Conservation (phyloP, 345 rosid genomes). For the Salix arbutifolia region DNA sequence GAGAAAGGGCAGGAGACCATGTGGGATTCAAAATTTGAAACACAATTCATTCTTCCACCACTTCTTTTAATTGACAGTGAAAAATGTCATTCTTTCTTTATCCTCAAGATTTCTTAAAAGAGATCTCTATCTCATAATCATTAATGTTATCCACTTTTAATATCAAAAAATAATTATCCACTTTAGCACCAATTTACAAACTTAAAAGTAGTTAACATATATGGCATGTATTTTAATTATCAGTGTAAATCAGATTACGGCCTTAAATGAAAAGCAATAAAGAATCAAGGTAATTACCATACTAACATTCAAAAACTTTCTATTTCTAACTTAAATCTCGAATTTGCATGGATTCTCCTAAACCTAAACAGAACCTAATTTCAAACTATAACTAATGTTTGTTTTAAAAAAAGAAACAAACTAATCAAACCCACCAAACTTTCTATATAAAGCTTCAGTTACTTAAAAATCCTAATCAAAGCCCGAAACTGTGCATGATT, state of each 20-base stretch:
- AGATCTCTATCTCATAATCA: background rate
- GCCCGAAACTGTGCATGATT: background rate
- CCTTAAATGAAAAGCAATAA: background rate
- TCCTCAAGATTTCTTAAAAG: background rate
- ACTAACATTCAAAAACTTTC: background rate
- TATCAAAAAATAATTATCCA: background rate
- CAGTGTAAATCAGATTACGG: background rate
- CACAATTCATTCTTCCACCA: background rate
- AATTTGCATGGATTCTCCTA: background rate
- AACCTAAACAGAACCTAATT: background rate
- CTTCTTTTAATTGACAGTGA: background rate
- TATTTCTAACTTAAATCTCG: background rate
- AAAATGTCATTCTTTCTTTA: background rate
- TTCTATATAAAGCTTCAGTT: background rate
- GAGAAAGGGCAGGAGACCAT: background rate
- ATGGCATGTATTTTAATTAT: background rate
- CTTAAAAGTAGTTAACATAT: background rate
- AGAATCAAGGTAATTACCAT: background rate
- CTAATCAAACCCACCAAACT: background rate
- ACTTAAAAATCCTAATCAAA: background rate
- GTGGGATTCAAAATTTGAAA: background rate
- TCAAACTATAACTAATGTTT: background rate
- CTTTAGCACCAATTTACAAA: background rate
- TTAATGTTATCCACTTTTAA: background rate
- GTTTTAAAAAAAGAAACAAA: background rate